Evolutionary conservation across 2,329 filamentous ascomycete species (phyloP).

Genomic region (Nigrospora sphaerica): DNA sequence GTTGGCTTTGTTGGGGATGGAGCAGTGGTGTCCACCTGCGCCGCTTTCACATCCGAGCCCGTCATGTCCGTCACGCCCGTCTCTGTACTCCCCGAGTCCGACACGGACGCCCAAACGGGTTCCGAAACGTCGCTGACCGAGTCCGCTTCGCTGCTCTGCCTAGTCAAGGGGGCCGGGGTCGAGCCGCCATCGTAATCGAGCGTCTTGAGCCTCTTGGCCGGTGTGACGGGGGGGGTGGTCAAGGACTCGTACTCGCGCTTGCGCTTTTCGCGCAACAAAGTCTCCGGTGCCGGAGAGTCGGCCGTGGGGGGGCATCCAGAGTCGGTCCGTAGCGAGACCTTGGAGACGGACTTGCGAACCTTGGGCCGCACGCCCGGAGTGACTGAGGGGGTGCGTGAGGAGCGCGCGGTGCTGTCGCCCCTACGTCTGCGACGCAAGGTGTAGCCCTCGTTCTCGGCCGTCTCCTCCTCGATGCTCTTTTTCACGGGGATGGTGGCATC

Average conservation of each 20-base stretch:
- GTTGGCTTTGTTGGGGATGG: constrained; percentile 24
- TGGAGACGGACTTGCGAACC: constrained; percentile 32
- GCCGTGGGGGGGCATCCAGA: constrained; percentile 26
- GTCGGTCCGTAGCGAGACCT: constrained; percentile 21
- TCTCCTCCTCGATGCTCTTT: constrained; percentile 47
- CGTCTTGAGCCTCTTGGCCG: constrained; percentile 41
- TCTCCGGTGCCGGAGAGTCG: constrained; percentile 22
- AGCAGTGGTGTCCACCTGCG: constrained; percentile 23
- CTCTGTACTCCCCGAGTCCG: constrained; percentile 23
- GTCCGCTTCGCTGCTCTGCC: constrained; percentile 29
- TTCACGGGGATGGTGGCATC: constrained; percentile 31
- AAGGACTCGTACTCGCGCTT: constrained; percentile 37
- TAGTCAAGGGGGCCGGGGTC: constrained; percentile 22
- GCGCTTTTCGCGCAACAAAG: constrained; percentile 23
- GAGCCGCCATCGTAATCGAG: constrained; percentile 21
- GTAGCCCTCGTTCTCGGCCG: constrained; percentile 41
- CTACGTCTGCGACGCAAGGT: constrained; percentile 47
- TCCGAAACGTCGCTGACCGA: not conserved
- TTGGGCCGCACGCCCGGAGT: constrained; percentile 48
- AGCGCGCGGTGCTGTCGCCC: constrained; percentile 40
- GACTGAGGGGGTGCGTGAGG: constrained; percentile 50
- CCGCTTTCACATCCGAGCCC: constrained; percentile 41
- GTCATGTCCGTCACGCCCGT: constrained; percentile 36
- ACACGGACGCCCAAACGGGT: constrained; percentile 9
- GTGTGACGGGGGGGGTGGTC: constrained; percentile 48